Percentiles rank a stretch among this genome's conserved stretches.
Conservation (phyloP, 176 grass and related monocot species). For the Rhynchospora breviuscula region DNA sequence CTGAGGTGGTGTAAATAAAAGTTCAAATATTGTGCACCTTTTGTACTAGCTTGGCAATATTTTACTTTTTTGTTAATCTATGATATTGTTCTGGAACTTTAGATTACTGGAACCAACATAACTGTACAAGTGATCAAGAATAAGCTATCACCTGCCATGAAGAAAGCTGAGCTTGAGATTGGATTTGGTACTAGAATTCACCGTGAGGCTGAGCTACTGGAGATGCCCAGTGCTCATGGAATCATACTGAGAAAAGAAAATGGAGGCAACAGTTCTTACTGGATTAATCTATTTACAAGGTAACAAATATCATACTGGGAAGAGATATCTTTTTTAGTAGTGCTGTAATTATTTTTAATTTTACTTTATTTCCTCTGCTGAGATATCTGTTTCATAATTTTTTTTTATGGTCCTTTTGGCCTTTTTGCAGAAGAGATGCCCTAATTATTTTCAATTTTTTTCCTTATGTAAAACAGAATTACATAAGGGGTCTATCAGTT, state of each 20-base stretch:
- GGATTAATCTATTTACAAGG: constrained; percentile 42
- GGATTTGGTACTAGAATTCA: constrained; percentile 73
- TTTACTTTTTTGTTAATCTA: background rate
- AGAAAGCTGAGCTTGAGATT: constrained; percentile 66
- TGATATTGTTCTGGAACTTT: background rate
- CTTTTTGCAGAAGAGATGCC: no score
- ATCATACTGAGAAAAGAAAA: constrained; percentile 52
- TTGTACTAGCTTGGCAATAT: background rate
- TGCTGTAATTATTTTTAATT: no score
- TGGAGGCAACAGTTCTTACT: constrained; percentile 35
- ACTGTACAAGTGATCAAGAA: constrained; percentile 76
- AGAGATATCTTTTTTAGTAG: no score
- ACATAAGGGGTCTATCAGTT: no score
- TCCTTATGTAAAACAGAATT: no score
- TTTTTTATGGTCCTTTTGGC: no score
- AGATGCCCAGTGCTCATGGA: constrained; percentile 53
- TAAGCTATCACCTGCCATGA: constrained; percentile 71
- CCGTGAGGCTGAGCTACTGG: constrained; percentile 65
- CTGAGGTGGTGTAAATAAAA: no score
- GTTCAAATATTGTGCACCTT: no score
- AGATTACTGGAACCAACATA: constrained; percentile 73
- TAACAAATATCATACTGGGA: no score
- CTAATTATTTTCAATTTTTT: no score
- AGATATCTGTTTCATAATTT: no score
- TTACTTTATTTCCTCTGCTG: no score